A percentile compares a stretch with the other conserved stretches of the same genome.
phyloP scores from a whole-genome alignment of 495 filamentous ascomycete genomes.

The Penicillium atrosanguineum region DNA sequence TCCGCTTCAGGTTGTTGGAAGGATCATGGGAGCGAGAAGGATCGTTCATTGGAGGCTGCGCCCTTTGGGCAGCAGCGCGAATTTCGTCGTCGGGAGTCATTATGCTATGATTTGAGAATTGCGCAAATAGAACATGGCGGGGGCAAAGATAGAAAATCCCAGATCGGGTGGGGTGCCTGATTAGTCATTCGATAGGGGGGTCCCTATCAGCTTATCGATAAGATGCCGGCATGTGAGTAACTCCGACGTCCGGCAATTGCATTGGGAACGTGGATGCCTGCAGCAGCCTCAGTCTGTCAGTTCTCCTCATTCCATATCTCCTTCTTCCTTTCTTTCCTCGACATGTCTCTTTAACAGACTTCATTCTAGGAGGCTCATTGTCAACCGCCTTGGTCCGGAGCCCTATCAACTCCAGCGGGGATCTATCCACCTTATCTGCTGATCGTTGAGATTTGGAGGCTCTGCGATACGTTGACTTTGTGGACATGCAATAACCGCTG shows the following conservation, averaged over 20 bases:
- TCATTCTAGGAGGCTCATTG: neutral
- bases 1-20: constrained; percentile 67
- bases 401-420: neutral
- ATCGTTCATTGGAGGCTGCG: constrained; percentile 40
- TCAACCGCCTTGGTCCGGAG: neutral
- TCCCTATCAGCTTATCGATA: neutral
- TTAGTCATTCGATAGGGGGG: neutral
- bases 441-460: neutral
- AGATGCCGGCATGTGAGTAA: neutral
- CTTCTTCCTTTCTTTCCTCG: constrained; percentile 4
- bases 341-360: neutral
- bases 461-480: neutral
- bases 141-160: neutral
- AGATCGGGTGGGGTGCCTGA: neutral
- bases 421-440: neutral
- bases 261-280: constrained; percentile 27
- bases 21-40: constrained; percentile 54
- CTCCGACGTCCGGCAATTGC: neutral
- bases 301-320: neutral
- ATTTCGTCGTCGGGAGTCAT: constrained; percentile 26
- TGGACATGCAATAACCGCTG: neutral
- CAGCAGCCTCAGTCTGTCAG: constrained; percentile 1
- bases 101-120: neutral
- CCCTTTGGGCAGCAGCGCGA: constrained; percentile 40
- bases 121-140: constrained; percentile 4